Evolutionary conservation across 768 basidiomycete genomes (phyloP).

Genomic region (Mycena indigotica): DNA sequence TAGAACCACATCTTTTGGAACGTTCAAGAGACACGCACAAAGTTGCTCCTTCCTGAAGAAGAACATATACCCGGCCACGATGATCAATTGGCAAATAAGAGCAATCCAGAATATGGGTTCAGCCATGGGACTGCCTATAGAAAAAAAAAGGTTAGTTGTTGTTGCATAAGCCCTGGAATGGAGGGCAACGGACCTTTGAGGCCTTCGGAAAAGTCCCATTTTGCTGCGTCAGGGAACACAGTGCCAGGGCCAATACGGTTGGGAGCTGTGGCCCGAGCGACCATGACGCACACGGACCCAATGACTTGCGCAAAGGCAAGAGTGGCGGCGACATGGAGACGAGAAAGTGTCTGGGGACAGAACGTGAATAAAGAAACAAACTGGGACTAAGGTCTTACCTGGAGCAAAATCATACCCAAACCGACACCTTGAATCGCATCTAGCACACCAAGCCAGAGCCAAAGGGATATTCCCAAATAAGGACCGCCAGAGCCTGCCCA

Average conservation of each 20-base stretch:
- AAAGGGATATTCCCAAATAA: constrained; percentile 86
- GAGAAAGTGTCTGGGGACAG: constrained; percentile 68
- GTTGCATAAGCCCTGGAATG: too few species aligned
- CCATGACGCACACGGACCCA: constrained; percentile 88
- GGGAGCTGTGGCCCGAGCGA: constrained; percentile 89
- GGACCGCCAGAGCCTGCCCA: constrained; percentile 88
- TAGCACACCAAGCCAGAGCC: constrained; percentile 95
- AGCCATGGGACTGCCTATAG: constrained; percentile 74
- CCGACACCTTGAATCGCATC: constrained; percentile 95
- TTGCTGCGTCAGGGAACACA: constrained; percentile 90
- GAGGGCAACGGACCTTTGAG: constrained; percentile 48
- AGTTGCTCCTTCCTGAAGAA: constrained; percentile 97
- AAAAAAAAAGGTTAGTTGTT: too few species aligned
- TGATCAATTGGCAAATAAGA: constrained; percentile 74
- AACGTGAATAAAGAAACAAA: constrained; percentile 28
- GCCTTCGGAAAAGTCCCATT: constrained; percentile 84
- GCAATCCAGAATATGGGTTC: constrained; percentile 88
- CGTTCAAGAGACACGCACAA: constrained; percentile 52
- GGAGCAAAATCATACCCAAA: constrained; percentile 86
- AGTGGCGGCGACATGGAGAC: constrained; percentile 92
- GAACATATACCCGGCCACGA: constrained; percentile 93
- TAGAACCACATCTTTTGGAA: too few species aligned
- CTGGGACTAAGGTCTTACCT: constrained; percentile 40
- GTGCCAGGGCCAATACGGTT: constrained; percentile 86
- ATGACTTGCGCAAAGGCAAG: constrained; percentile 89